These are phyloP conservation scores for Dryas alaskensis DNA, from an alignment of 306 rosid species.

Conservation along the genomic window DNA sequence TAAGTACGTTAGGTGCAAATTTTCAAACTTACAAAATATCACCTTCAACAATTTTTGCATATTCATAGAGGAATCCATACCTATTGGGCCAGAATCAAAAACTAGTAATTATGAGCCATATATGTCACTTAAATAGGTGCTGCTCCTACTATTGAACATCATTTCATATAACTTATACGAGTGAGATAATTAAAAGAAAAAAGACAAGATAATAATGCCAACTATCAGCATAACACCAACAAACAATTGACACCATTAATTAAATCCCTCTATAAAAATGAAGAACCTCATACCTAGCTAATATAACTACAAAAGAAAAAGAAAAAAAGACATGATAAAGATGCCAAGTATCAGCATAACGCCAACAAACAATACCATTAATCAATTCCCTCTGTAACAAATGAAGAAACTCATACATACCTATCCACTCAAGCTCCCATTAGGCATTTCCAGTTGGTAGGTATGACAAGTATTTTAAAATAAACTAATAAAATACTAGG, in stretches of 20 bases:
- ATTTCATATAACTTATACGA: not conserved
- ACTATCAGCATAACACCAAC: not conserved
- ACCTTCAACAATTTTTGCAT: not conserved
- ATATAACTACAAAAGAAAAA: too few relatives aligned
- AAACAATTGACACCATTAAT: not conserved
- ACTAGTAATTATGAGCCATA: not conserved
- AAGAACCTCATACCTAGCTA: not conserved
- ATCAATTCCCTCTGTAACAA: not conserved
- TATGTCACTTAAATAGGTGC: not conserved
- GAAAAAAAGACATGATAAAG: not conserved
- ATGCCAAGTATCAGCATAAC: not conserved
- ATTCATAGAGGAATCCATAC: not conserved
- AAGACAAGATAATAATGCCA: not conserved
- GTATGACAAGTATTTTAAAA: slow-evolving; percentile 12
- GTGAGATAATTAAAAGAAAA: not conserved
- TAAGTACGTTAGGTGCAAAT: not conserved
- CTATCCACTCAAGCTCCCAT: not conserved
- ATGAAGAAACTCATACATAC: not conserved
- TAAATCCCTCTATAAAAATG: not conserved
- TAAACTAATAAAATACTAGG: not conserved
- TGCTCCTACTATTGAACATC: not conserved
- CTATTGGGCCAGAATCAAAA: not conserved
- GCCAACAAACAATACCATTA: slow-evolving; percentile 1
- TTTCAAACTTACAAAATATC: not conserved
- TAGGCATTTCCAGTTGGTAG: slow-evolving; percentile 3